Conservation (phyloP, 2,329 filamentous ascomycete species). For the Stylonectria norvegica region DNA sequence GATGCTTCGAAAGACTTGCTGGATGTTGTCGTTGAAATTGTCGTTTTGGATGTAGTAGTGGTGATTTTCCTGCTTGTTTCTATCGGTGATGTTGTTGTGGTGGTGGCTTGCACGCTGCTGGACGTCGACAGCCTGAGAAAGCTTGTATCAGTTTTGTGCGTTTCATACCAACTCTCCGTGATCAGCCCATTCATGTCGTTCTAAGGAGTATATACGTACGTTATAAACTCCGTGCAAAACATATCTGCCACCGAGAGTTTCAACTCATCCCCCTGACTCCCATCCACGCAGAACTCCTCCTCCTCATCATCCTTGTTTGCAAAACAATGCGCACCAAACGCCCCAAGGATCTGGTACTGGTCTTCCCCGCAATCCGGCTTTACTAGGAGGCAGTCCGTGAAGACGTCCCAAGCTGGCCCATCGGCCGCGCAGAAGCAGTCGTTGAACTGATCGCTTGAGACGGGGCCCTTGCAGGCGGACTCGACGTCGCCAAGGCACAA, state of each 20-base stretch:
- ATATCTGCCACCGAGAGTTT: conserved; percentile 5
- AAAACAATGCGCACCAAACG: conserved; percentile 7
- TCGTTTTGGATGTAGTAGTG: neutral
- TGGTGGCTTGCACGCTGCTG: neutral
- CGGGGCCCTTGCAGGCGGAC: conserved; percentile 2
- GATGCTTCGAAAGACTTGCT: neutral
- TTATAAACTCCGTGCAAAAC: conserved; percentile 7
- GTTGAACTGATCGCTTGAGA: conserved; percentile 7
- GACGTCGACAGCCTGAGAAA: neutral
- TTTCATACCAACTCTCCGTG: too few species aligned
- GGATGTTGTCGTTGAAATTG: neutral
- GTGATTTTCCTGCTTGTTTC: too few species aligned
- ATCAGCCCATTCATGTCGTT: neutral
- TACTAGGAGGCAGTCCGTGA: neutral
- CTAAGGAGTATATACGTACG: conserved; percentile 3
- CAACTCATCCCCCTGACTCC: conserved; percentile 3
- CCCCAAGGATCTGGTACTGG: conserved; percentile 1
- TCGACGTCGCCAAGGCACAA: conserved; percentile 4
- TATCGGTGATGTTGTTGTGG: neutral
- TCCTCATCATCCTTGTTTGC: conserved; percentile 5
- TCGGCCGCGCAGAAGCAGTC: conserved; percentile 8
- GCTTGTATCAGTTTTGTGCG: neutral
- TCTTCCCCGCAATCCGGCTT: neutral
- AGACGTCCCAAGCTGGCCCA: neutral
- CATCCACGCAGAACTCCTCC: conserved; percentile 5